Evolutionary conservation across 345 rosid species (phyloP).

Genomic region (Gossypium rotundifolium): DNA sequence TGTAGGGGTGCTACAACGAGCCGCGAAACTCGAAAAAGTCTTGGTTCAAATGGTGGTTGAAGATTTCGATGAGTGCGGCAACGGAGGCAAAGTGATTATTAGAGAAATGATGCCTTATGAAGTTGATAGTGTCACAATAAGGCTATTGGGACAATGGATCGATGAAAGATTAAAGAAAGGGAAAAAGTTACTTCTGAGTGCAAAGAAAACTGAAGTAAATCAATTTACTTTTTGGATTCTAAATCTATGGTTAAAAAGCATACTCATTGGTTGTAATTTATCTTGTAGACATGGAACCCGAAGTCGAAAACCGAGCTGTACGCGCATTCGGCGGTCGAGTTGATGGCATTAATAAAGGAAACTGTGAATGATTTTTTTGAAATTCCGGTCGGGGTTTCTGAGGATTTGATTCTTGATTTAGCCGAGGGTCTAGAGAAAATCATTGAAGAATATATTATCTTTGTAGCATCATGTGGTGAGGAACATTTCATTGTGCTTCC

Average conservation of each 20-base stretch:
- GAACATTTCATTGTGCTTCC: not conserved
- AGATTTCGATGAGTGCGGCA: conserved; percentile 69
- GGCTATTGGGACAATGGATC: conserved; percentile 58
- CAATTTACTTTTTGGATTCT: not conserved
- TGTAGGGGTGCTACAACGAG: conserved; percentile 61
- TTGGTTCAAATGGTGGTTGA: conserved; percentile 87
- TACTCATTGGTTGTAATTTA: not conserved
- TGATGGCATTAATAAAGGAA: conserved; percentile 58
- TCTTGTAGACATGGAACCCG: conserved; percentile 83
- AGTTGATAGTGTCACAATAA: conserved; percentile 53
- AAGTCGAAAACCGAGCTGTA: conserved; percentile 87
- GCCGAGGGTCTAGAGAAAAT: conserved; percentile 63
- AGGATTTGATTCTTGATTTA: conserved; percentile 67
- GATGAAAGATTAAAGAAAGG: conserved; percentile 46
- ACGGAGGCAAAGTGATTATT: conserved; percentile 72
- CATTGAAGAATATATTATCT: conserved; percentile 62
- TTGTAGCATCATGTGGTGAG: conserved; percentile 80
- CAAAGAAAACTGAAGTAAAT: conserved; percentile 77
- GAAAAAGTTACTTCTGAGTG: conserved; percentile 40
- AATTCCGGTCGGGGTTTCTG: conserved; percentile 70
- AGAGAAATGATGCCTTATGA: conserved; percentile 86
- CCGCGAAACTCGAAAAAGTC: conserved; percentile 76
- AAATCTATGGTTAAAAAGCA: not conserved
- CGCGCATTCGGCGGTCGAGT: conserved; percentile 67
- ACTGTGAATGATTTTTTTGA: conserved; percentile 73